Evolutionary conservation across 768 basidiomycete genomes (phyloP), one percentile per base, ranked within the genome.

Genomic region (Tylopilus rubrobrunneus): DNA sequence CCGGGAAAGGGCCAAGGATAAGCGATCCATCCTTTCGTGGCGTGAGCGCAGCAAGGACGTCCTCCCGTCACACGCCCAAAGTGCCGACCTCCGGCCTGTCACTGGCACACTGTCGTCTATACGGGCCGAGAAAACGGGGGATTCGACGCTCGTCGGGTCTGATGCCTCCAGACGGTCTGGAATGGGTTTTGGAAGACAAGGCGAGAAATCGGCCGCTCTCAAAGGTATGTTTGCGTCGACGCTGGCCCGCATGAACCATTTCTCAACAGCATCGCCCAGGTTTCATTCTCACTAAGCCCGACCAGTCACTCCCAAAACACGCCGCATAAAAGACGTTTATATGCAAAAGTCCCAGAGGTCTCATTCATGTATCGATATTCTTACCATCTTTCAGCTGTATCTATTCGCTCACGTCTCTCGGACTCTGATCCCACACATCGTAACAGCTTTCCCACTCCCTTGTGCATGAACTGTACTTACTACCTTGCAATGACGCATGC

Each of bases 181-280:
- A 5, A 79, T 81, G 65, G 91, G 92, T 1, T 94, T 93, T 61
- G 92, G 91, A 17, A 76, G 82, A 48, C 88, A 90, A 65, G 90
- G 81, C 21, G 87, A 92, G 76, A 91, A 87, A 72, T 77, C 78
- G 39, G 89, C 89, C 5, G 85, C 77, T 4, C 73, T 86, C 47
- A 80, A 78, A 62, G 89, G 89, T 69, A 49, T 21, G 56, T 2
- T 19, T 65, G 15, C 15, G 65, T 8, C 15, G 49, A 53, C 45
- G 3, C 10, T 7, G 8, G n/a, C 34, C 62, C 17, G 39, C 25
- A 5, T 33, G 19, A 21, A 4, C 1, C 31, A 29, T 37, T 27
- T n/a, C 31, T 36, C 17, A 31, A 31, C 36, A 45, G 37, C 51
- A 61, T 25, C 33, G 10, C 21, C 7, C 57, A 82, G 83, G 83